Evolutionary conservation across 1,284 basidiomycete genomes (phyloP).

Genomic region (Megacollybia platyphylla): DNA sequence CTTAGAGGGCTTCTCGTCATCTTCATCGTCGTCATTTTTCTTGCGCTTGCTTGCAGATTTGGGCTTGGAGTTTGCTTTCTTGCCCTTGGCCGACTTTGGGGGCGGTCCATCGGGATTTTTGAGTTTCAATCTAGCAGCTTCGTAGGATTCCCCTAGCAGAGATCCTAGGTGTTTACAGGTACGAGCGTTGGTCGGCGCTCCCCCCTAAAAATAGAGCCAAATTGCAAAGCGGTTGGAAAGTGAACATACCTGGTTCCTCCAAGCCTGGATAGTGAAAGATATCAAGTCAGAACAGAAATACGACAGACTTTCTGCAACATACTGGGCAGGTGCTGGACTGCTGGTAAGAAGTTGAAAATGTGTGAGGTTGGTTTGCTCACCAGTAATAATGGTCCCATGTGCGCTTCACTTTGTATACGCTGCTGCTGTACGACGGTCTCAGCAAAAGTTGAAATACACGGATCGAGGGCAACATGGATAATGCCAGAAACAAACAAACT

Average conservation of each 20-base stretch:
- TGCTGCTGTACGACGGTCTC: constrained; percentile 18
- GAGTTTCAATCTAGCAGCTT: constrained; percentile 27
- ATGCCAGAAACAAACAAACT: not conserved
- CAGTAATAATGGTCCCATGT: not conserved
- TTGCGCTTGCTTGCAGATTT: constrained; percentile 13
- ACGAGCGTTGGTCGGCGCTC: constrained; percentile 34
- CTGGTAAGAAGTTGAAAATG: too few species aligned
- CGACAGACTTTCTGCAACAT: not conserved
- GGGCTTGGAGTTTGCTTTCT: constrained; percentile 16
- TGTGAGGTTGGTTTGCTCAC: too few species aligned
- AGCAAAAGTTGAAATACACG: constrained; percentile 18
- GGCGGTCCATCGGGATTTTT: constrained; percentile 31
- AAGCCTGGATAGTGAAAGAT: not conserved
- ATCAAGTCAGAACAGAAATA: not conserved
- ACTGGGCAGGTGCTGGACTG: not conserved
- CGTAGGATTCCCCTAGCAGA: constrained; percentile 35
- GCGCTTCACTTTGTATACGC: constrained; percentile 14
- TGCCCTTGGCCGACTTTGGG: constrained; percentile 12
- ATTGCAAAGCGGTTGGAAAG: not conserved
- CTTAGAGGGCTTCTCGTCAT: constrained; percentile 8
- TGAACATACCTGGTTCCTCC: not conserved
- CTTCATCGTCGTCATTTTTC: constrained; percentile 7
- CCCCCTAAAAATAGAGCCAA: not conserved
- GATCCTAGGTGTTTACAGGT: constrained; percentile 50
- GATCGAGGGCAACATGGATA: constrained; percentile 14